Conservation (phyloP, 1,139 yeast genomes). For the Taphrina wiesneri region DNA sequence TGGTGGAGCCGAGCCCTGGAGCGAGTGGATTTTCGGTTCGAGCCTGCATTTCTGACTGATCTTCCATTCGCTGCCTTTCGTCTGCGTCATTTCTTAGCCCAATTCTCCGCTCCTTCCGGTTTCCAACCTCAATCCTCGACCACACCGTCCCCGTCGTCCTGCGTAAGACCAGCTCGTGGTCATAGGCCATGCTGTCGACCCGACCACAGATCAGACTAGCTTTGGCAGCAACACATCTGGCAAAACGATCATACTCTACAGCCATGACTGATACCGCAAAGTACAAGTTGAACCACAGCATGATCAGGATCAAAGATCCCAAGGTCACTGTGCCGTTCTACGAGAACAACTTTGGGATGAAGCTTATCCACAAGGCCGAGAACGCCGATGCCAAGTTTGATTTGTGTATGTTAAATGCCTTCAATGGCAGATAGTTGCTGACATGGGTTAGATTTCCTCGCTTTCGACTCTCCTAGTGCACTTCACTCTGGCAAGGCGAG, state of each 20-base stretch:
- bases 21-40: too few species aligned
- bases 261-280: slow-evolving; percentile 40
- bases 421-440: too few species aligned
- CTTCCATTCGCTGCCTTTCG: too few species aligned
- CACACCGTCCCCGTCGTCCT: too few species aligned
- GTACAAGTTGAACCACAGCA: slow-evolving; percentile 41
- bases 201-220: neutral
- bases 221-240: slow-evolving; percentile 10
- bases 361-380: slow-evolving; percentile 56
- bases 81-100: neutral
- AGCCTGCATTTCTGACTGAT: too few species aligned
- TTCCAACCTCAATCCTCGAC: neutral
- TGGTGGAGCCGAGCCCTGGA: too few species aligned
- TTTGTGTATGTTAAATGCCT: slow-evolving; percentile 47
- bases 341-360: slow-evolving; percentile 72
- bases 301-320: slow-evolving; percentile 83
- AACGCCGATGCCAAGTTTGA: slow-evolving; percentile 61
- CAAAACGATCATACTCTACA: neutral
- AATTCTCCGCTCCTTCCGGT: neutral
- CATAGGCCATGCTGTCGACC: neutral
- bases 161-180: too few species aligned
- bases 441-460: slow-evolving; percentile 54
- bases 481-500: slow-evolving; percentile 54
- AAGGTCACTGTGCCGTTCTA: slow-evolving; percentile 71
- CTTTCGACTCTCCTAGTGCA: slow-evolving; percentile 55